Evolutionary conservation across 257 asterid species (phyloP).

Genomic region (Echium plantagineum): DNA sequence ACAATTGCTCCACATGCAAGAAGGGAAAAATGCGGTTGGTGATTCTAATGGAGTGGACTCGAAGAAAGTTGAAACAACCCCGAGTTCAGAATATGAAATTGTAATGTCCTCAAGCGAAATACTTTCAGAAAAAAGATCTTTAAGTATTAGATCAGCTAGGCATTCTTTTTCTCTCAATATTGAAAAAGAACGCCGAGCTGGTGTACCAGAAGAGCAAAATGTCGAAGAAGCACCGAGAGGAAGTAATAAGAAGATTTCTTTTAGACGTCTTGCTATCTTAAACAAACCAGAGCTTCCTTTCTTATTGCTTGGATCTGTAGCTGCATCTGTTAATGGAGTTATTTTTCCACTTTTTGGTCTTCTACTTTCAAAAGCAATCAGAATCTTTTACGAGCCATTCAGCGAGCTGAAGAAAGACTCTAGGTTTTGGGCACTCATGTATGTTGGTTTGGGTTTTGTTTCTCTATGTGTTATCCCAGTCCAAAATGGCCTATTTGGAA

Average conservation of each 20-base stretch:
- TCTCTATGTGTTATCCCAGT: constrained; percentile 33
- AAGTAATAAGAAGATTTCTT: constrained; percentile 25
- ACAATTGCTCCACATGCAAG: constrained; percentile 62
- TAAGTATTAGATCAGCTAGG: constrained; percentile 49
- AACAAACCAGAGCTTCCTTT: constrained; percentile 56
- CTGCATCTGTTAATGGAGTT: constrained; percentile 46
- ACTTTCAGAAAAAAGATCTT: constrained; percentile 31
- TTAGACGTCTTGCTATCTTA: constrained; percentile 36
- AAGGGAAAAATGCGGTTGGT: constrained; percentile 32
- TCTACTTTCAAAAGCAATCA: constrained; percentile 48
- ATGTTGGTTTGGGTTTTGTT: constrained; percentile 27
- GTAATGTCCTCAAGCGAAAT: constrained; percentile 45
- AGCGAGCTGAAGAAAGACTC: constrained; percentile 32
- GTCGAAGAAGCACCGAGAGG: constrained; percentile 19
- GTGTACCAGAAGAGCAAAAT: constrained; percentile 29
- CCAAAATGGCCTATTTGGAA: constrained; percentile 61
- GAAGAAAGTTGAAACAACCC: constrained; percentile 9
- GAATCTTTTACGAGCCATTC: constrained; percentile 53
- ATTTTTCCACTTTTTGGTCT: constrained; percentile 66
- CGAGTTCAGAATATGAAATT: constrained; percentile 24
- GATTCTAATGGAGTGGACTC: constrained; percentile 5
- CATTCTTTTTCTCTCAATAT: constrained; percentile 30
- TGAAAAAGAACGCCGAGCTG: neutral
- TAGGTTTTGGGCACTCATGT: constrained; percentile 49
- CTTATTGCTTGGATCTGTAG: constrained; percentile 50